Percentiles rank a stretch among this genome's conserved stretches.
Evolutionary conservation across 768 basidiomycete species (phyloP).

Genomic region (Russula brevipes): DNA sequence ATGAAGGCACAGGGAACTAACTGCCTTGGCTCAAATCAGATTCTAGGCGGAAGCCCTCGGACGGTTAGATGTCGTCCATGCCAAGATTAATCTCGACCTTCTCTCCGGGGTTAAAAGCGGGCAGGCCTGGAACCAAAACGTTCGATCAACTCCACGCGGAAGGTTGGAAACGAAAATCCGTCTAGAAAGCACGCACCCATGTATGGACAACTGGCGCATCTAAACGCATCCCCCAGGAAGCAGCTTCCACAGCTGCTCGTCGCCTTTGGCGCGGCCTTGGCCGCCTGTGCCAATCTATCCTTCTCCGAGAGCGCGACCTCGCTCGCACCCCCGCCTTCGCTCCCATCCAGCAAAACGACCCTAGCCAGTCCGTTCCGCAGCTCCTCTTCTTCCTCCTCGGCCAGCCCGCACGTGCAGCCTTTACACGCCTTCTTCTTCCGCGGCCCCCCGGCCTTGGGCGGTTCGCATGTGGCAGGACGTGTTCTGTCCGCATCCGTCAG

Average conservation of each 20-base stretch:
- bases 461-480: slow-evolving; percentile 76
- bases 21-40: neutral
- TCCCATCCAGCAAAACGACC: slow-evolving; percentile 66
- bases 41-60: neutral
- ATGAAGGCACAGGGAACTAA: neutral
- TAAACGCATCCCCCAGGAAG: slow-evolving; percentile 96
- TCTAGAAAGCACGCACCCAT: slow-evolving; percentile 58
- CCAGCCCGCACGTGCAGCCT: slow-evolving; percentile 92
- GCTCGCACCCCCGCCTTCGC: slow-evolving; percentile 51
- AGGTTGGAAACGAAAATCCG: neutral
- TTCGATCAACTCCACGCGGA: neutral
- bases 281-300: slow-evolving; percentile 59
- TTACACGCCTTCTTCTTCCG: slow-evolving; percentile 91
- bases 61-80: slow-evolving; percentile 77
- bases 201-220: slow-evolving; percentile 95
- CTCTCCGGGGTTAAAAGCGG: slow-evolving; percentile 97
- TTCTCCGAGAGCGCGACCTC: slow-evolving; percentile 57
- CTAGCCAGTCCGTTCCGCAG: slow-evolving; percentile 41
- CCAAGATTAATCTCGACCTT: slow-evolving; percentile 88
- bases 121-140: slow-evolving; percentile 61
- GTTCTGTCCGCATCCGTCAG: slow-evolving; percentile 78
- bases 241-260: slow-evolving; percentile 98
- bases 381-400: slow-evolving; percentile 89
- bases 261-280: slow-evolving; percentile 71
- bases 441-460: slow-evolving; percentile 45